A percentile compares a stretch with the other conserved stretches of the same genome.
These are phyloP conservation scores for Arxiozyma bovina DNA, from an alignment of 1,139 yeast genomes.

Conservation along the genomic window DNA sequence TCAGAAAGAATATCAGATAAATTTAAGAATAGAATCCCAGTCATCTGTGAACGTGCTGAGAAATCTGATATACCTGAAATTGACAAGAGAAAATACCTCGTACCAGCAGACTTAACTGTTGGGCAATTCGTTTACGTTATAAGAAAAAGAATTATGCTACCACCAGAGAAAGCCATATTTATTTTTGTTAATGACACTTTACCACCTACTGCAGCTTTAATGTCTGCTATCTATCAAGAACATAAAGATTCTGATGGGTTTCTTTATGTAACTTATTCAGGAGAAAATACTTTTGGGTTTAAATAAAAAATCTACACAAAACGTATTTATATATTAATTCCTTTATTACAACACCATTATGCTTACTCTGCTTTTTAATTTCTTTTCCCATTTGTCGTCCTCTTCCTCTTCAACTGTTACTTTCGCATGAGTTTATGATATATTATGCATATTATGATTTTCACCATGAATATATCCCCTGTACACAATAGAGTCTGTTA, in stretches of 20 bases:
- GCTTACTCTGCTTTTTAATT: too few species aligned
- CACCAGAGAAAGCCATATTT: conserved; percentile 96
- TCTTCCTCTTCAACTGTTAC: background rate
- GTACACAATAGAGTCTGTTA: background rate
- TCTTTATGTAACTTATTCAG: conserved; percentile 83
- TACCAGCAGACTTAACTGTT: conserved; percentile 91
- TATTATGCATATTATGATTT: background rate
- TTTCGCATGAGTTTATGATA: background rate
- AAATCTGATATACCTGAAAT: conserved; percentile 93
- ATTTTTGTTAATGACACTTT: conserved; percentile 92
- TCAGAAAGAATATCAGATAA: conserved; percentile 85
- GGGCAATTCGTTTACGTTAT: conserved; percentile 97
- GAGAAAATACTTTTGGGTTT: conserved; percentile 74
- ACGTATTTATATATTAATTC: background rate
- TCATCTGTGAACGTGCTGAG: conserved; percentile 94
- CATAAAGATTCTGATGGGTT: conserved; percentile 97
- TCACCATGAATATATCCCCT: background rate
- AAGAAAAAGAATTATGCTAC: conserved; percentile 89
- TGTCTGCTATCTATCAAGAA: conserved; percentile 90
- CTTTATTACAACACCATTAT: too few species aligned
- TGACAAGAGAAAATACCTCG: conserved; percentile 93
- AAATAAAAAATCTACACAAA: background rate
- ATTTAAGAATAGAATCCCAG: conserved; percentile 89
- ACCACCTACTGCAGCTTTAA: conserved; percentile 96
- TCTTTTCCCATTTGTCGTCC: background rate